Percentiles rank a stretch among this genome's conserved stretches.
Evolutionary conservation across 169 alveolate species (phyloP).

Genomic region (Plasmodium blacklocki): DNA sequence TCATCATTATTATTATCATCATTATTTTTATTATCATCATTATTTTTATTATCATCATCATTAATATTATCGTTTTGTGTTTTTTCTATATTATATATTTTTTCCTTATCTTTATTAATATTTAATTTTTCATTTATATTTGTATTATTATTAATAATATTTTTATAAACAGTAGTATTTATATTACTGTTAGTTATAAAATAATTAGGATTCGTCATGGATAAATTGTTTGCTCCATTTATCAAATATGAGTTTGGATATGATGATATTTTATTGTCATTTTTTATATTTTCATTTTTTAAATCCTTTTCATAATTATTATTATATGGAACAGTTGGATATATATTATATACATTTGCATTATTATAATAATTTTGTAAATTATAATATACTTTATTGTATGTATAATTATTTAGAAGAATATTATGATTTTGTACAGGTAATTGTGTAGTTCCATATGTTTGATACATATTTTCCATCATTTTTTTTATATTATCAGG

Average conservation of each 20-base stretch:
- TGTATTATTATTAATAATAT: slow-evolving; percentile 2
- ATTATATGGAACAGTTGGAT: neutral
- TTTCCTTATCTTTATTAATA: neutral
- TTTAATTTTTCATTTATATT: neutral
- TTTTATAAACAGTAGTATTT: neutral
- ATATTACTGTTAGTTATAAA: neutral
- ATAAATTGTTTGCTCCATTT: neutral
- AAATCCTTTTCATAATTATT: neutral
- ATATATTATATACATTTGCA: neutral
- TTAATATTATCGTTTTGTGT: neutral
- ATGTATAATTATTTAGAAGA: neutral
- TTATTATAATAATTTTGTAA: neutral
- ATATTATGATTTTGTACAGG: neutral
- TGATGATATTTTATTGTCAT: neutral
- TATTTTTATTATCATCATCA: neutral
- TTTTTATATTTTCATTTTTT: neutral
- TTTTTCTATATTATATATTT: slow-evolving; percentile 7
- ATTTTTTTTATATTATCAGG: neutral
- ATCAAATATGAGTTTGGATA: neutral
- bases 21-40: neutral
- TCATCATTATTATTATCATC: neutral
- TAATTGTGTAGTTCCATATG: no score
- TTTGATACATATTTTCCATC: neutral
- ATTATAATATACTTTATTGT: neutral
- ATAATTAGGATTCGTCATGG: neutral